These are phyloP conservation scores for Cercophora scortea DNA, from an alignment of 495 filamentous ascomycete species.

Conservation along the genomic window DNA sequence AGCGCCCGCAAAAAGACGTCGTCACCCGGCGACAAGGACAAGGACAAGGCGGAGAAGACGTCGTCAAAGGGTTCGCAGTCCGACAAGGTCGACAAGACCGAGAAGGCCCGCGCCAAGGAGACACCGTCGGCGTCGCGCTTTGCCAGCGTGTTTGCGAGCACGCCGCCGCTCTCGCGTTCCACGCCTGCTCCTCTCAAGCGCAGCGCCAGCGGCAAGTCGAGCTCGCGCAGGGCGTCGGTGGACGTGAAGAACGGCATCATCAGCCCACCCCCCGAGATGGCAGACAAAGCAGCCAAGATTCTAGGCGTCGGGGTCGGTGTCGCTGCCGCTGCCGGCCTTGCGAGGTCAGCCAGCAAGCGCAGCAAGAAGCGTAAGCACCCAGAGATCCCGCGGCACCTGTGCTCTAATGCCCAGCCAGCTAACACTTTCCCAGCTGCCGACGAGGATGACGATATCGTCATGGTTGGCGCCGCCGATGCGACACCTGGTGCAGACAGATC, in stretches of 20 bases:
- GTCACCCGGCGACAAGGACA: background rate
- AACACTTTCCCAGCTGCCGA: conserved; percentile 10
- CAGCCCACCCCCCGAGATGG: conserved; percentile 39
- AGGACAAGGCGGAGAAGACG: conserved; percentile 28
- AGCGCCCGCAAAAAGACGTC: conserved; percentile 27
- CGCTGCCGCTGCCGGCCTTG: conserved; percentile 1
- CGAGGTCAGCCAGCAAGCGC: conserved; percentile 30
- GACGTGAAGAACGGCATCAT: conserved; percentile 35
- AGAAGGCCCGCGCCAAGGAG: conserved; percentile 27
- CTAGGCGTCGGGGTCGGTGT: conserved; percentile 33
- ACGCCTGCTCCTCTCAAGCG: conserved; percentile 44
- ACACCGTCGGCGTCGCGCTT: conserved; percentile 24
- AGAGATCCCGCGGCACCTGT: background rate
- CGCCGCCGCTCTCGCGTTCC: conserved; percentile 44
- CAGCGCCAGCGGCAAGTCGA: conserved; percentile 25
- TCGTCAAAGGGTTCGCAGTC: conserved; percentile 34
- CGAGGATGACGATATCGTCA: conserved; percentile 41
- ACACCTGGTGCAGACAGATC: conserved; percentile 35
- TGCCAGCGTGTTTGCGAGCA: conserved; percentile 42
- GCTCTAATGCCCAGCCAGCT: conserved; percentile 10
- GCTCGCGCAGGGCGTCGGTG: conserved; percentile 41
- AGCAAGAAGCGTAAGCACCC: conserved; percentile 24
- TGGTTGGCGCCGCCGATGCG: conserved; percentile 35
- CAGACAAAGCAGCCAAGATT: conserved; percentile 46
- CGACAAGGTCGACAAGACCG: conserved; percentile 36